Conservation (phyloP, 2,329 filamentous ascomycete genomes). For the Elsinoe perseae region DNA sequence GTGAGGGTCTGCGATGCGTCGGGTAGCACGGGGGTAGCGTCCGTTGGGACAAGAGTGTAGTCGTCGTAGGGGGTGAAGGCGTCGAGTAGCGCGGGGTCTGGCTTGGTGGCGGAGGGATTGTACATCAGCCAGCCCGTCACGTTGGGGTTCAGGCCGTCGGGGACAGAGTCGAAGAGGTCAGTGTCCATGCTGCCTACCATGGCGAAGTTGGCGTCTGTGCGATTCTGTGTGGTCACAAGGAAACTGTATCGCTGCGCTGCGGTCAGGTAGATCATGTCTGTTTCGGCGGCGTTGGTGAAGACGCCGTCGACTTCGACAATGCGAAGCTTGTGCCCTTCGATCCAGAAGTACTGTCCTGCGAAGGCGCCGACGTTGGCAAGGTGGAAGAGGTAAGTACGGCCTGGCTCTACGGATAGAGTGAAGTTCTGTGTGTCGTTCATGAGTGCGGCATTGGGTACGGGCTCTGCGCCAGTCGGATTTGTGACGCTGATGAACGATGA, state of each 20-base stretch:
- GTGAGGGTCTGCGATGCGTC: constrained; percentile 57
- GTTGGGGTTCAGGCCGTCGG: constrained; percentile 58
- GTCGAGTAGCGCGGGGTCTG: constrained; percentile 49
- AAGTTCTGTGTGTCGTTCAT: constrained; percentile 54
- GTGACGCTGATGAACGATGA: constrained; percentile 46
- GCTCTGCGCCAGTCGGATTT: constrained; percentile 55
- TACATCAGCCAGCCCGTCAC: constrained; percentile 51
- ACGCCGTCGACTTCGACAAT: constrained; percentile 66
- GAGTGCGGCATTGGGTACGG: constrained; percentile 56
- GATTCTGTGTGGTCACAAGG: constrained; percentile 54
- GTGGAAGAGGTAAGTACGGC: constrained; percentile 56
- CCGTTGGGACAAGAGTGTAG: constrained; percentile 59
- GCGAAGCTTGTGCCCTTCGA: constrained; percentile 58
- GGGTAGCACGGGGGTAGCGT: constrained; percentile 53
- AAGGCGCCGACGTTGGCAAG: constrained; percentile 65
- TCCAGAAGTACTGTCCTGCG: constrained; percentile 58
- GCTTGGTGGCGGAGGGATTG: constrained; percentile 38
- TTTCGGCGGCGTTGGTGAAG: constrained; percentile 52
- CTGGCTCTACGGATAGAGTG: constrained; percentile 39
- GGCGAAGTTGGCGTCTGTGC: constrained; percentile 50
- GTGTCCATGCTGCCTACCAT: constrained; percentile 34
- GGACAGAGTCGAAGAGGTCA: constrained; percentile 57
- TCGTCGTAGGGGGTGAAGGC: constrained; percentile 66
- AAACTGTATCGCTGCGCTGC: constrained; percentile 66
- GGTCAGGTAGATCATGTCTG: constrained; percentile 56